Conservation (phyloP, 805 yeast genomes). For the Ogataea ganodermae region DNA sequence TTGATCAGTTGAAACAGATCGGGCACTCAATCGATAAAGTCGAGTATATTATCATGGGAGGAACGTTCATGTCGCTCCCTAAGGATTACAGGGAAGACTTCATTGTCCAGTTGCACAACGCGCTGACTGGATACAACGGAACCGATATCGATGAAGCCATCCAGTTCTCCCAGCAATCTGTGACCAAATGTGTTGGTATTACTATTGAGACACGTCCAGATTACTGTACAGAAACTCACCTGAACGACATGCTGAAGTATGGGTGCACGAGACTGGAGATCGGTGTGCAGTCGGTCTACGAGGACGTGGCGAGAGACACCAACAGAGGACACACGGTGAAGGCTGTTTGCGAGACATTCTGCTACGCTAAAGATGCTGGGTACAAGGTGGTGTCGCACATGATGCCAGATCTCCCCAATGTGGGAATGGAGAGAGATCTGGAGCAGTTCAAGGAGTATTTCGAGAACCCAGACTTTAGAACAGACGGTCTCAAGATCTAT, state of each 20-base stretch:
- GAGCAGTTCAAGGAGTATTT: constrained; percentile 96
- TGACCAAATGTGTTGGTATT: constrained; percentile 96
- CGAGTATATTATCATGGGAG: constrained; percentile 98
- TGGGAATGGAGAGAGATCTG: constrained; percentile 96
- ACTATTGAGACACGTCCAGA: constrained; percentile 98
- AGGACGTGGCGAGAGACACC: constrained; percentile 97
- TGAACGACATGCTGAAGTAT: constrained; percentile 92
- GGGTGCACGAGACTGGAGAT: constrained; percentile 97
- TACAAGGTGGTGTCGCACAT: constrained; percentile 96
- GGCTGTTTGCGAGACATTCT: constrained; percentile 94
- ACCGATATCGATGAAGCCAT: constrained; percentile 88
- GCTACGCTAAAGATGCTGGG: constrained; percentile 96
- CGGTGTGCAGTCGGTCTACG: constrained; percentile 96
- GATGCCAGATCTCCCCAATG: constrained; percentile 99
- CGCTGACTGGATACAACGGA: constrained; percentile 90
- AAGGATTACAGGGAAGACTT: constrained; percentile 86
- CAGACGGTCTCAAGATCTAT: constrained; percentile 93
- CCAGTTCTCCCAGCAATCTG: constrained; percentile 85
- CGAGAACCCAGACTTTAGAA: constrained; percentile 94
- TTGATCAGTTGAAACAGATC: constrained; percentile 90
- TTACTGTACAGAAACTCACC: constrained; percentile 93
- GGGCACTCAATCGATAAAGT: constrained; percentile 98
- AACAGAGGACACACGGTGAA: constrained; percentile 97
- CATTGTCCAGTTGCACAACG: constrained; percentile 89
- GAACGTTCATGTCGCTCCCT: constrained; percentile 96